Evolutionary conservation across 148 eudicot species (phyloP).

Genomic region (Dysphania ambrosioides): DNA sequence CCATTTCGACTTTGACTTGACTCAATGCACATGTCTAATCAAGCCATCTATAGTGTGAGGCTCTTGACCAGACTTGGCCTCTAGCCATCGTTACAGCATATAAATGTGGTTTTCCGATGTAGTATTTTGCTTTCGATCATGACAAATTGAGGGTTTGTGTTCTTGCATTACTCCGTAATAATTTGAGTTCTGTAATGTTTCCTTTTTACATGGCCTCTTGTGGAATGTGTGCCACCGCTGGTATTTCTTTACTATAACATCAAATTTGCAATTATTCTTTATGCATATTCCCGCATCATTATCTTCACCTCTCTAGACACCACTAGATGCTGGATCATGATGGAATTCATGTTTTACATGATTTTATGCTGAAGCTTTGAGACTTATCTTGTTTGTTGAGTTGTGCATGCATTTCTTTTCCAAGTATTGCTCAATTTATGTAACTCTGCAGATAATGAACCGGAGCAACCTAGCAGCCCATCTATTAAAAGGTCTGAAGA

Average conservation of each 20-base stretch:
- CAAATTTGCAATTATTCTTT: no score
- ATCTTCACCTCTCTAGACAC: not conserved
- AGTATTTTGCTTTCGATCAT: not conserved
- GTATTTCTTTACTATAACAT: no score
- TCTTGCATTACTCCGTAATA: not conserved
- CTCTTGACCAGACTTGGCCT: no score
- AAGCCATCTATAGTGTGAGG: no score
- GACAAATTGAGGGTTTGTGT: no score
- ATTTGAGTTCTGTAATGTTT: no score
- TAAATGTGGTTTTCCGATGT: not conserved
- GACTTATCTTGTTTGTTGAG: not conserved
- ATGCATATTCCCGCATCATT: no score
- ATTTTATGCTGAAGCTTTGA: not conserved
- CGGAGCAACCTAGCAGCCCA: slow-evolving; percentile 93
- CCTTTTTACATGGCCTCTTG: no score
- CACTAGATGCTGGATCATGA: not conserved
- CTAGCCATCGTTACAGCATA: not conserved
- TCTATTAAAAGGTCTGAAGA: slow-evolving; percentile 82
- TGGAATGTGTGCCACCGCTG: no score
- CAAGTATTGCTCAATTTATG: slow-evolving; percentile 1
- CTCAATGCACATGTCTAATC: no score
- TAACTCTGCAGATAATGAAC: slow-evolving; percentile 54
- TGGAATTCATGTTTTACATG: not conserved
- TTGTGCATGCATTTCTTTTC: not conserved
- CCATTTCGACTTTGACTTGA: no score